Percentiles rank a stretch among this genome's conserved stretches.
phyloP scores from a whole-genome alignment of 257 asterid species.

The Verbascum thapsus region DNA sequence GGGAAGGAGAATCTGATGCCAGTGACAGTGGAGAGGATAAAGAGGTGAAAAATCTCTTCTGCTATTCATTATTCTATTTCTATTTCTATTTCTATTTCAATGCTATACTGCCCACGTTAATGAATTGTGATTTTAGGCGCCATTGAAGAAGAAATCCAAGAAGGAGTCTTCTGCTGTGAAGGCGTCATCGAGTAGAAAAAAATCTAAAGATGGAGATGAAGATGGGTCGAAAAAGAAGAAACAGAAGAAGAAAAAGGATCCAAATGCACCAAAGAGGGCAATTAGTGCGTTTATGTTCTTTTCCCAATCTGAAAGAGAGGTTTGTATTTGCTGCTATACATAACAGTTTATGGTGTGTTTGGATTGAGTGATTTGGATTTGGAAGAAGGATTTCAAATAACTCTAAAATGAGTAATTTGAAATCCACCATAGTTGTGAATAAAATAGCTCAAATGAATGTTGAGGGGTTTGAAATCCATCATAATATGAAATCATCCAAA shows the following conservation, averaged over 20 bases:
- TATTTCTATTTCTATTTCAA: constrained; percentile 6
- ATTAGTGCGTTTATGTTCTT: constrained; percentile 86
- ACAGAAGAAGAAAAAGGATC: constrained; percentile 87
- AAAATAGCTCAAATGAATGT: too few species aligned
- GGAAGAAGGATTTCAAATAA: too few species aligned
- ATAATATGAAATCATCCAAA: too few species aligned
- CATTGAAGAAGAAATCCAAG: constrained; percentile 57
- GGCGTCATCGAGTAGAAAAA: constrained; percentile 64
- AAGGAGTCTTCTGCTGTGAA: constrained; percentile 64
- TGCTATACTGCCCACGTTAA: constrained; percentile 20
- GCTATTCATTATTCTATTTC: constrained; percentile 4
- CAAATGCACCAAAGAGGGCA: constrained; percentile 93
- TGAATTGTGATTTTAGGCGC: constrained; percentile 46
- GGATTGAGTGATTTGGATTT: too few species aligned
- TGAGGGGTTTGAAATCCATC: too few species aligned
- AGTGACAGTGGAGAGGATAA: constrained; percentile 62
- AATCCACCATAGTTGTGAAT: too few species aligned
- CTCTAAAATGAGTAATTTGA: too few species aligned
- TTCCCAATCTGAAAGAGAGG: constrained; percentile 87
- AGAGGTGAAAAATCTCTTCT: constrained; percentile 46
- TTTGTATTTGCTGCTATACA: constrained; percentile 27
- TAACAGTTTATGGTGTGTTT: too few species aligned
- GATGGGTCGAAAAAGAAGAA: constrained; percentile 76
- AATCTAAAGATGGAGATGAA: constrained; percentile 59
- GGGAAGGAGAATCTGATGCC: constrained; percentile 78